Conservation (phyloP, 1,284 basidiomycete genomes). For the Irpex sp. region DNA sequence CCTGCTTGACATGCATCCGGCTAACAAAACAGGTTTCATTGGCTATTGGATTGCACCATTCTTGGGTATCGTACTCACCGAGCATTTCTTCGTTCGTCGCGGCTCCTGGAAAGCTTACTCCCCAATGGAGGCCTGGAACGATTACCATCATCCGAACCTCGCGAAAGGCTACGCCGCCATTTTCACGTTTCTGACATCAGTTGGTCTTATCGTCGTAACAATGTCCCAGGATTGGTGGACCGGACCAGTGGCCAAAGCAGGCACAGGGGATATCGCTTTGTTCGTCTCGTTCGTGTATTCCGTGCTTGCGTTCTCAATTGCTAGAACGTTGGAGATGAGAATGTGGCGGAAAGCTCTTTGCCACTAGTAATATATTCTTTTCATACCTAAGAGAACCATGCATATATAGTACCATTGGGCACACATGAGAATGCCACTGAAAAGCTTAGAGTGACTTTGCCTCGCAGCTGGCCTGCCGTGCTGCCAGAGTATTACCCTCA, state of each 20-base stretch:
- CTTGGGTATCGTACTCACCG: constrained; percentile 48
- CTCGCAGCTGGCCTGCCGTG: too few species aligned
- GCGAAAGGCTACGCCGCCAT: constrained; percentile 46
- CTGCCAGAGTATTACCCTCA: too few species aligned
- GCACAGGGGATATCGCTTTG: constrained; percentile 58
- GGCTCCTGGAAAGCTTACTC: constrained; percentile 29
- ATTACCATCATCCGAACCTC: constrained; percentile 30
- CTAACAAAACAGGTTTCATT: constrained; percentile 37
- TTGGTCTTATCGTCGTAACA: constrained; percentile 50
- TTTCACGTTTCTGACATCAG: constrained; percentile 40
- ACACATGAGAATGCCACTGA: too few species aligned
- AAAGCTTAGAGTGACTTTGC: too few species aligned
- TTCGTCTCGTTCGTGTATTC: constrained; percentile 43
- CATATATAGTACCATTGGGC: too few species aligned
- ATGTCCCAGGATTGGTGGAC: constrained; percentile 60
- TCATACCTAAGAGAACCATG: too few species aligned
- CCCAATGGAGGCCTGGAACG: constrained; percentile 36
- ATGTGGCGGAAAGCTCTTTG: constrained; percentile 10
- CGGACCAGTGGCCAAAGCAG: constrained; percentile 40
- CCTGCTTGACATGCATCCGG: too few species aligned
- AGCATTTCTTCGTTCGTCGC: constrained; percentile 56
- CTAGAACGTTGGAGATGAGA: constrained; percentile 36
- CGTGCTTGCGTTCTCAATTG: constrained; percentile 33
- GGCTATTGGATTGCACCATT: constrained; percentile 63
- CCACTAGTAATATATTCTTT: too few species aligned